Evolutionary conservation across 768 basidiomycete genomes (phyloP), one percentile per base, ranked within the genome.

Genomic region (Rhizopogon roseolus): DNA sequence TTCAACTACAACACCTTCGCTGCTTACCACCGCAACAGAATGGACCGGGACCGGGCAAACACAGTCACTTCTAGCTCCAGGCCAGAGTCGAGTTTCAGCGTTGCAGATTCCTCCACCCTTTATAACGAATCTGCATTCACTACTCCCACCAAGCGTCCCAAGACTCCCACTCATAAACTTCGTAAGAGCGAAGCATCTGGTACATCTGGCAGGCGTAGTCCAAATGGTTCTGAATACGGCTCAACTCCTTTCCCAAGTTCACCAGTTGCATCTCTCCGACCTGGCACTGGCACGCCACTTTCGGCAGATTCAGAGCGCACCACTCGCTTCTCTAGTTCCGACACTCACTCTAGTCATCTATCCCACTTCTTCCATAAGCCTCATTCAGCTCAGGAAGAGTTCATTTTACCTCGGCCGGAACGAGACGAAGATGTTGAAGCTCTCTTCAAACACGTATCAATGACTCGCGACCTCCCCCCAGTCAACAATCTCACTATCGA

Each of bases 361-460:
- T 72, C 81, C 11, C 75, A 81, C 59, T 73, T 80, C 28, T 81
- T 85, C 55, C 77, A 81, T 57, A 77, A 79, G 62, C 76, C 77
- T 41, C 71, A 73, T 55, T 62, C 66, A 6, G 57, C 69, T 36
- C 71, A 77, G 41, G 81, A 82, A 17, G 81, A 81, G 42, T 95
- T 94, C 64, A 55, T 76, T 52, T 91, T 93, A 54, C 83, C 87
- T 6, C 81, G 90, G 11, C 96, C 96, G 3, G 77, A 81, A 8
- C 80, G 76, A 25, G 85, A 90, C 54, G 80, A 82, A 42, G 87
- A 93, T 52, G 86, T 98, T 25, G 86, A 95, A 65, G 74, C 69
- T 5, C 72, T 94, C 46, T 98, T 97, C 66, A 81, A 90, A 57
- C 81, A 84, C 52, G 81, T 97, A 52, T 81, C 82, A 61, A 79